Percentiles rank a stretch among this genome's conserved stretches.
Conservation (phyloP, 192 early-diverging fungal genomes). For the Coemansia sp. region DNA sequence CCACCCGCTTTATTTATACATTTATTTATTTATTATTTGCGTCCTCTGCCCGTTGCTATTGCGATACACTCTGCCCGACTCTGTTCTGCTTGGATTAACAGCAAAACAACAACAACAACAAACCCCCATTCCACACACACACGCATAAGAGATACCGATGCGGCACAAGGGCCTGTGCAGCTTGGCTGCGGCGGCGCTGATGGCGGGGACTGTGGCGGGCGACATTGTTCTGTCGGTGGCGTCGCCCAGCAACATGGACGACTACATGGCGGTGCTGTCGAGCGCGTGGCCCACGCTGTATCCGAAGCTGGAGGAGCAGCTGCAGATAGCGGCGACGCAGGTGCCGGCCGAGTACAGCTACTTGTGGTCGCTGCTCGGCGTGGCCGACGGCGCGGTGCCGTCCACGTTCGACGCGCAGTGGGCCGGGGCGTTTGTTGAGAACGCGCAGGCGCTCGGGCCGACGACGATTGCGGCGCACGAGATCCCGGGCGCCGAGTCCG, state of each 20-base stretch:
- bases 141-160: not conserved
- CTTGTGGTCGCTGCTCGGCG: conserved; percentile 25
- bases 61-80: no score
- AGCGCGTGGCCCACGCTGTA: conserved; percentile 40
- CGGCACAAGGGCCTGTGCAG: conserved; percentile 1
- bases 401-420: conserved; percentile 23
- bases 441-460: conserved; percentile 34
- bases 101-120: no score
- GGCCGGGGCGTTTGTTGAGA: conserved; percentile 29
- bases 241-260: conserved; percentile 18
- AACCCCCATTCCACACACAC: conserved; percentile 1
- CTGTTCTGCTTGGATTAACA: no score
- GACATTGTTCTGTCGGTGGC: conserved; percentile 49
- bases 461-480: conserved; percentile 33
- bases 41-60: no score
- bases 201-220: conserved; percentile 15
- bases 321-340: conserved; percentile 23
- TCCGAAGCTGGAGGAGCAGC: conserved; percentile 23
- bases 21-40: no score
- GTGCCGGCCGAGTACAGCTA: conserved; percentile 45
- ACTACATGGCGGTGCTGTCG: conserved; percentile 38
- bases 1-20: no score
- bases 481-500: conserved; percentile 25
- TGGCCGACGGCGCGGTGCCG: conserved; percentile 23
- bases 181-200: not conserved